Conservation (phyloP, 176 grass and related monocot genomes). For the Puccinellia tenuiflora region DNA sequence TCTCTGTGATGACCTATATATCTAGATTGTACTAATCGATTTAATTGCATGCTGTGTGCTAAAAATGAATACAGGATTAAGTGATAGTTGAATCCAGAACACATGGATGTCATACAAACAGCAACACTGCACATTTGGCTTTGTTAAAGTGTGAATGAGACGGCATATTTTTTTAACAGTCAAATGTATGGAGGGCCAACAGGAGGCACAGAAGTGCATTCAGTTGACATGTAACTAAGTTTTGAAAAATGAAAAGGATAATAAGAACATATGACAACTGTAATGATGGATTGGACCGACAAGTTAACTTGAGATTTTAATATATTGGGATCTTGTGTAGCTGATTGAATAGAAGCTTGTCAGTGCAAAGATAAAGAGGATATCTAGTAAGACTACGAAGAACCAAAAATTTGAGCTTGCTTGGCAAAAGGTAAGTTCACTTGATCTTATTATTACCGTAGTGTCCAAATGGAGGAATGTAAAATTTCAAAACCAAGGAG, state of each 20-base stretch:
- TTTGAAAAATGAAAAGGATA: constrained; percentile 7
- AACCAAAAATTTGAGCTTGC: neutral
- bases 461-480: neutral
- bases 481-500: neutral
- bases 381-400: neutral
- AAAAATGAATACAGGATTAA: neutral
- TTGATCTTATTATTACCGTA: neutral
- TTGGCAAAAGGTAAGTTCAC: neutral
- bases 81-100: neutral
- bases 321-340: neutral
- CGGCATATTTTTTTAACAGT: neutral
- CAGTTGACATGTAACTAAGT: neutral
- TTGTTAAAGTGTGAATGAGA: neutral
- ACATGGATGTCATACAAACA: neutral
- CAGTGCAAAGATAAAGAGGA: neutral
- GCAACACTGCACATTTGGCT: neutral
- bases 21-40: neutral
- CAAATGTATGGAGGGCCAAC: neutral
- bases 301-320: neutral
- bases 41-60: neutral
- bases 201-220: neutral
- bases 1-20: neutral
- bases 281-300: neutral
- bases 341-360: neutral
- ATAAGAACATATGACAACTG: neutral